phyloP scores from a whole-genome alignment of 1,284 basidiomycete species.

The Tremellales sp. region DNA sequence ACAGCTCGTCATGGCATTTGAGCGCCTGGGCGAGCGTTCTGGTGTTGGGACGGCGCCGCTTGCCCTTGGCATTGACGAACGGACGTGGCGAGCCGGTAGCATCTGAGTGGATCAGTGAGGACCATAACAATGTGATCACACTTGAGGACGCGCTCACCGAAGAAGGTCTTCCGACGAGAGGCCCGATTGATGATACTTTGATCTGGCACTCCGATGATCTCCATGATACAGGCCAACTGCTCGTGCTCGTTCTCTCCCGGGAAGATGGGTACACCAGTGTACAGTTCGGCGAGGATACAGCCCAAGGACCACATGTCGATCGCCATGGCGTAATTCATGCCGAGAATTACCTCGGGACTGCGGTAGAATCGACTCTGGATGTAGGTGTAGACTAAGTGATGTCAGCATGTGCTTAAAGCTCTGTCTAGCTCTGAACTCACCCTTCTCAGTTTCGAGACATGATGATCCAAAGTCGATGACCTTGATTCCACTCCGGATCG shows the following conservation, averaged over 20 bases:
- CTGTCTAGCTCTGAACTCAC: conserved; percentile 53
- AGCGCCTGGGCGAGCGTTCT: conserved; percentile 86
- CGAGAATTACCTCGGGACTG: conserved; percentile 95
- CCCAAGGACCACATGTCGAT: conserved; percentile 98
- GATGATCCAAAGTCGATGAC: conserved; percentile 99
- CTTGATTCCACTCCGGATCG: conserved; percentile 93
- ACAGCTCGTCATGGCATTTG: conserved; percentile 66
- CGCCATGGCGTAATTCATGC: conserved; percentile 87
- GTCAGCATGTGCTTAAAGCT: conserved; percentile 2
- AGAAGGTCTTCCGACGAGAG: conserved; percentile 91
- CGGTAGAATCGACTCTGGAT: conserved; percentile 99
- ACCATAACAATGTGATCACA: background rate
- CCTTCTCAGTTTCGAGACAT: conserved; percentile 98
- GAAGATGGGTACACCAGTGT: conserved; percentile 98
- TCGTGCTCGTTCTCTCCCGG: conserved; percentile 99
- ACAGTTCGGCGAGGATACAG: conserved; percentile 94
- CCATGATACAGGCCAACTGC: conserved; percentile 99
- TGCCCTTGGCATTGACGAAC: conserved; percentile 94
- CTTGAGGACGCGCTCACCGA: conserved; percentile 59
- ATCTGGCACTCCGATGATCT: conserved; percentile 92
- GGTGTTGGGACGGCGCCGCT: conserved; percentile 80
- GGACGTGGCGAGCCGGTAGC: conserved; percentile 85
- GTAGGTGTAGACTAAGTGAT: conserved; percentile 92
- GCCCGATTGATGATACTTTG: conserved; percentile 91
- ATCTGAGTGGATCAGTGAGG: conserved; percentile 55